Evolutionary conservation across 768 basidiomycete species (phyloP).

Genomic region (Panaeolus cyanescens): DNA sequence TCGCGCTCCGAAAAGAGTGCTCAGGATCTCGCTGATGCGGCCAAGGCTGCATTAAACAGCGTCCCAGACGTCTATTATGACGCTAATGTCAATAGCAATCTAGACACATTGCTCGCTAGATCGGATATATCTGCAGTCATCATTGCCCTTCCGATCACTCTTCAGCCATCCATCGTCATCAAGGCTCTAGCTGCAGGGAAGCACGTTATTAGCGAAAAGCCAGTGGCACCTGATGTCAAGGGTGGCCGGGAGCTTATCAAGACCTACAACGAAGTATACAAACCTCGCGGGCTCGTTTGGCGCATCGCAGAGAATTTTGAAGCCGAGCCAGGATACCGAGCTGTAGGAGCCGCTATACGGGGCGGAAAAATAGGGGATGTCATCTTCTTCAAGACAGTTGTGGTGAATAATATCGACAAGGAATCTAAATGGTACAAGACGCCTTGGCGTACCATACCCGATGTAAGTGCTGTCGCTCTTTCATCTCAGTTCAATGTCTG

Average conservation of each 20-base stretch:
- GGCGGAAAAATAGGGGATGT: conserved; percentile 74
- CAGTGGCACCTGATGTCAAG: conserved; percentile 72
- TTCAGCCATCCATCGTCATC: conserved; percentile 69
- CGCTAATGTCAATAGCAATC: conserved; percentile 39
- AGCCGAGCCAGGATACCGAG: conserved; percentile 58
- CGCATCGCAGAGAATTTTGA: conserved; percentile 81
- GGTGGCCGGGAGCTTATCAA: conserved; percentile 65
- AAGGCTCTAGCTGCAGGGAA: conserved; percentile 75
- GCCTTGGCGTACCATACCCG: conserved; percentile 81
- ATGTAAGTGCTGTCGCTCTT: conserved; percentile 46
- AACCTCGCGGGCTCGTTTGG: conserved; percentile 73
- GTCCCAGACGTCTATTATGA: conserved; percentile 61
- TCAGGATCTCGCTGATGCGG: conserved; percentile 49
- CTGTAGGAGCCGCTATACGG: conserved; percentile 48
- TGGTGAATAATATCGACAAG: conserved; percentile 55
- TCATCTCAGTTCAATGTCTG: conserved; percentile 8
- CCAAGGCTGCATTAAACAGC: conserved; percentile 35
- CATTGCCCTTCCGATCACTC: conserved; percentile 74
- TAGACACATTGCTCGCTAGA: conserved; percentile 68
- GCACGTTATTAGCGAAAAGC: conserved; percentile 90
- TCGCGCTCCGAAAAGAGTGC: conserved; percentile 73
- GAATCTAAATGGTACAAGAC: conserved; percentile 80
- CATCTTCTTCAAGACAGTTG: conserved; percentile 60
- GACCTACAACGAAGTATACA: conserved; percentile 64
- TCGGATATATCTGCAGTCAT: conserved; percentile 74